Evolutionary conservation across 805 yeast genomes (phyloP).

Genomic region (Wickerhamiella vanderwaltii): DNA sequence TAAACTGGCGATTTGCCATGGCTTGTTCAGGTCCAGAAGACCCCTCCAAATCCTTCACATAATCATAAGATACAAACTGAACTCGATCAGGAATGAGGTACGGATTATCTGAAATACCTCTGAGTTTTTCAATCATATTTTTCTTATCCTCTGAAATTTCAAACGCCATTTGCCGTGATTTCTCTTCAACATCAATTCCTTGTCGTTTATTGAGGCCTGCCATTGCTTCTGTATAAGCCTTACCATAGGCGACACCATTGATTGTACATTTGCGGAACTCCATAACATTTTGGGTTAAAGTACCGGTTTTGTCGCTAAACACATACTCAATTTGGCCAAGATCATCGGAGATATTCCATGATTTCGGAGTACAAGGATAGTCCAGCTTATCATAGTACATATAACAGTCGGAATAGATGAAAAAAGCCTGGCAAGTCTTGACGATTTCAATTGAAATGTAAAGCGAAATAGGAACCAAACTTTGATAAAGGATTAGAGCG

Average conservation of each 20-base stretch:
- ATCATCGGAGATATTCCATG: slow-evolving; percentile 78
- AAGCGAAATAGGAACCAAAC: slow-evolving; percentile 68
- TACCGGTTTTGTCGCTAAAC: slow-evolving; percentile 76
- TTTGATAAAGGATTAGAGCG: slow-evolving; percentile 58
- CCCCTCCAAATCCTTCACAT: slow-evolving; percentile 41
- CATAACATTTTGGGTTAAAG: slow-evolving; percentile 73
- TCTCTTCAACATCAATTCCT: slow-evolving; percentile 49
- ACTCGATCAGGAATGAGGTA: slow-evolving; percentile 43
- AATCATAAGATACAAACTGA: slow-evolving; percentile 56
- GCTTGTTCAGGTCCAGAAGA: slow-evolving; percentile 35
- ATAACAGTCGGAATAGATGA: slow-evolving; percentile 55
- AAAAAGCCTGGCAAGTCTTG: slow-evolving; percentile 63
- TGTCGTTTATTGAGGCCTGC: slow-evolving; percentile 58
- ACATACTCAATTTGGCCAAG: slow-evolving; percentile 74
- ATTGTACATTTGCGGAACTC: slow-evolving; percentile 68
- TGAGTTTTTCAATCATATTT: slow-evolving; percentile 38
- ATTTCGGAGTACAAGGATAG: slow-evolving; percentile 66
- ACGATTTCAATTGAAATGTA: slow-evolving; percentile 70
- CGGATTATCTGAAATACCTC: slow-evolving; percentile 31
- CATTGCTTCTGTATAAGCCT: slow-evolving; percentile 67
- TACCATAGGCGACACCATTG: slow-evolving; percentile 54
- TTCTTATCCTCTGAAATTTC: slow-evolving; percentile 36
- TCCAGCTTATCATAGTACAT: slow-evolving; percentile 61
- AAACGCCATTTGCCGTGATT: slow-evolving; percentile 36
- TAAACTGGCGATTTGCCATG: slow-evolving; percentile 43